Evolutionary conservation across 306 rosid genomes (phyloP).

Genomic region (Ormosia emarginata): DNA sequence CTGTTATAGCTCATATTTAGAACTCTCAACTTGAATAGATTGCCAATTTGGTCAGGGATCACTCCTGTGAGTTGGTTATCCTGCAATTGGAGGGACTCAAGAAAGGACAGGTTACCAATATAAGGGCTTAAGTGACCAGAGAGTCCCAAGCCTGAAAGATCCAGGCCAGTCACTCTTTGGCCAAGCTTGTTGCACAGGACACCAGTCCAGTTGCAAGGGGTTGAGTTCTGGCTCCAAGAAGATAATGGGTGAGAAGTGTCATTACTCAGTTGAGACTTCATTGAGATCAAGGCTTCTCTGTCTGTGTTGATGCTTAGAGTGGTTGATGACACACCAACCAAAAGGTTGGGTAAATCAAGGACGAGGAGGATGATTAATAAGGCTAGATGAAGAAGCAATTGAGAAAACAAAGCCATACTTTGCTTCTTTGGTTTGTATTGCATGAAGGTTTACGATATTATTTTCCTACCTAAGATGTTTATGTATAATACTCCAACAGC

Average conservation of each 20-base stretch:
- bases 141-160: slow-evolving; percentile 49
- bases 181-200: slow-evolving; percentile 40
- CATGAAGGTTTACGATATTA: background rate
- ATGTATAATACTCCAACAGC: background rate
- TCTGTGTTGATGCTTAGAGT: slow-evolving; percentile 44
- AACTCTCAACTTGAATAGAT: slow-evolving; percentile 36
- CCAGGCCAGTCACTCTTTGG: slow-evolving; percentile 43
- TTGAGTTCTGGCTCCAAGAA: slow-evolving; percentile 45
- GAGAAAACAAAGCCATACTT: slow-evolving; percentile 34
- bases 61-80: slow-evolving; percentile 44
- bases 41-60: slow-evolving; percentile 50
- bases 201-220: slow-evolving; percentile 69
- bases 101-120: slow-evolving; percentile 58
- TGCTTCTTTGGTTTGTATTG: background rate
- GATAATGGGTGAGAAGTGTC: slow-evolving; percentile 27
- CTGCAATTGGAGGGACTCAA: slow-evolving; percentile 45
- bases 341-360: background rate
- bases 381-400: background rate
- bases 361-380: background rate
- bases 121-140: slow-evolving; percentile 48
- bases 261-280: slow-evolving; percentile 38
- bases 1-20: slow-evolving; percentile 55
- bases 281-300: slow-evolving; percentile 55
- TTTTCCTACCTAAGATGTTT: background rate
- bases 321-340: slow-evolving; percentile 30